Conservation (phyloP, 768 basidiomycete genomes). For the Agaricus bisporus region DNA sequence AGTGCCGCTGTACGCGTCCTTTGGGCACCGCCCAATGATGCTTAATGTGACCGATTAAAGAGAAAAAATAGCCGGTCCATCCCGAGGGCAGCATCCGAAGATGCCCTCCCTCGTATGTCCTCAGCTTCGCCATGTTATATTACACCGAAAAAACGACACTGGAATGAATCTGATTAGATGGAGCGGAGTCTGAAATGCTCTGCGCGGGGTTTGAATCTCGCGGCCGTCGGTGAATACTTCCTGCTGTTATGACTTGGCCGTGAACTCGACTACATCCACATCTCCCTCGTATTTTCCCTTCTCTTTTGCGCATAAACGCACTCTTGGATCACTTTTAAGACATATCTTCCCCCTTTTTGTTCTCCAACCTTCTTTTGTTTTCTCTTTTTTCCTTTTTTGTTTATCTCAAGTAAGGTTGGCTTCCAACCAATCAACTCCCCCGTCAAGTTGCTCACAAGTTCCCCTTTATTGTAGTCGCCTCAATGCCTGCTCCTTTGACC, state of each 20-base stretch:
- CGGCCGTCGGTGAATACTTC: slow-evolving; percentile 16
- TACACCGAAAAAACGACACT: too few species aligned
- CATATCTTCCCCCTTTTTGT: slow-evolving; percentile 15
- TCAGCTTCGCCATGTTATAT: too few species aligned
- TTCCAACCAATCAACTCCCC: slow-evolving; percentile 8
- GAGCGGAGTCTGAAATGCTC: slow-evolving; percentile 8
- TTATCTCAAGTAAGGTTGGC: slow-evolving; percentile 29
- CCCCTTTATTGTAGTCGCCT: slow-evolving; percentile 16
- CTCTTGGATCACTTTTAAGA: slow-evolving; percentile 11
- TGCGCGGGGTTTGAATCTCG: slow-evolving; percentile 19
- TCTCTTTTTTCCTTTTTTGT: slow-evolving; percentile 15
- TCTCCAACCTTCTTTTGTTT: slow-evolving; percentile 16
- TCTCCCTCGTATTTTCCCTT: slow-evolving; percentile 14
- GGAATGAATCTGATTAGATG: too few species aligned
- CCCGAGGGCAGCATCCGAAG: too few species aligned
- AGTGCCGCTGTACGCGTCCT: too few species aligned
- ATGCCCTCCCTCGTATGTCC: too few species aligned
- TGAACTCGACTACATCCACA: slow-evolving; percentile 23
- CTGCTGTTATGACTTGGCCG: slow-evolving; percentile 24
- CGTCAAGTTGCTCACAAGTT: slow-evolving; percentile 8
- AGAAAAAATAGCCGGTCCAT: too few species aligned
- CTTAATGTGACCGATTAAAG: too few species aligned
- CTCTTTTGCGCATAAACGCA: slow-evolving; percentile 9
- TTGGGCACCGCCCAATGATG: too few species aligned
- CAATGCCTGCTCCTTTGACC: slow-evolving; percentile 41